Evolutionary conservation across 768 basidiomycete species (phyloP), one percentile per base, ranked within the genome.

Genomic region (Phylloporus sp.): DNA sequence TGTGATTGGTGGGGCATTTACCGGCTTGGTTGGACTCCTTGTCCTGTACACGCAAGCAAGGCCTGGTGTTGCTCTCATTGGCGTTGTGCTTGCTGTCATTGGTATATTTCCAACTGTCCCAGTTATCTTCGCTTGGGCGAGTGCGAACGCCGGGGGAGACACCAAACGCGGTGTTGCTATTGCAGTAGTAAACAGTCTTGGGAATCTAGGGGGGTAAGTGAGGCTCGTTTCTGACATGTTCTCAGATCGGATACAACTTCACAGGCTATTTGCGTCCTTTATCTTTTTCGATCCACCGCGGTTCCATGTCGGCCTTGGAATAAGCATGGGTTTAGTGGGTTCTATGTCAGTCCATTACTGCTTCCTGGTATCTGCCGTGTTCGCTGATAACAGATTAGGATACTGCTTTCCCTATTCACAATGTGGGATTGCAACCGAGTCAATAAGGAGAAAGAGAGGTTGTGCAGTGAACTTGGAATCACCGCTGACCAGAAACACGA

Each of bases 91-190:
- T 35, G 67, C 73, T 21, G 72, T 77, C 3, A 60, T 71, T 22
- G 81, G 80, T 9, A 66, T 79, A 2, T 78, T 62, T 52, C 73
- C 80, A 0, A 67, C 67, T 7, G 59, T 79, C 29, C 68, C 66
- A 9, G 42, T 79, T 15, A 48, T 49, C 11, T 55, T 82, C 1
- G 74, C 78, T 22, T 82, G 80, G 81, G 70, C 66, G 3, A 72
- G 72, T 7, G 71, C 73, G 5, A 78, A 78, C 33, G 71, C 75
- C 3, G 80, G 80, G 21, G 78, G 81, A 13, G 78, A 79, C 42
- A 43, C 74, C 34, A 75, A 76, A 50, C 70, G 72, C 38, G 76
- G 69, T 36, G 69, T 76, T 8, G 69, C 71, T 1, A 56, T 81
- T 23, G 81, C 75, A 4, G 69, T 78, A 66, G 68, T 80, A 11